Base-by-base conservation (phyloP, 345 rosid species). In the Melaleuca quinquenervia region DNA sequence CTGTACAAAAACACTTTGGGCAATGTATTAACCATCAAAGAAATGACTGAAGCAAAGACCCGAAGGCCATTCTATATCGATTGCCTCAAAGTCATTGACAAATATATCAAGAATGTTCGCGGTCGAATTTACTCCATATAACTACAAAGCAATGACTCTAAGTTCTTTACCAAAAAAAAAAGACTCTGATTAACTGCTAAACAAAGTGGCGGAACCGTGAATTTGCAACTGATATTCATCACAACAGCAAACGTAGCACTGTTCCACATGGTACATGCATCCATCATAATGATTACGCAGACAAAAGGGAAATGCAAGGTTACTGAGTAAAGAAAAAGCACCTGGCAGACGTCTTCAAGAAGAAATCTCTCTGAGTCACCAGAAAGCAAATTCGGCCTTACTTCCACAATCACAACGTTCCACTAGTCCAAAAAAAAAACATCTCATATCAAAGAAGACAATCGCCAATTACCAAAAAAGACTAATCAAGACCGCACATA, bases 301-400 rank as follows among this genome's bases (percentile, higher is more conserved):
- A 16, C 80, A 36, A 18, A 70, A 70, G 80, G 80, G 14, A 70
- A 70, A 36, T 18, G 80, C 45, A 70, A 70, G 48, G 7, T 70
- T 36, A 70, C 13, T 36, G 44, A 62, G 26, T n/a, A 21, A 9
- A 8, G 36, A 52, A 26, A 45, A 52, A 62, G 52, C 90, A 95
- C 98, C 94, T 90, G 93, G 85, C 78, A 82, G 84, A 95, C 88
- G 86, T 93, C 97, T 86, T 91, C 92, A 13, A 95, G 93, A 70
- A 89, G 91, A 87, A 97, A 91, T 89, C 96, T 93, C 86, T 94
- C 99, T 70, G 94, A 90, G 84, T 96, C 98, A 88, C 96, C 97
- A 84, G 98, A 92, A 86, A 96, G 93, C 91, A 95, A 93, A 85
- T 90, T 94, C 11, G 98, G 96, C 88, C 95, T 94, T 54, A 95